Evolutionary conservation across 495 filamentous ascomycete genomes (phyloP), one percentile per base, ranked within the genome.

Genomic region (Daldinia decipiens): DNA sequence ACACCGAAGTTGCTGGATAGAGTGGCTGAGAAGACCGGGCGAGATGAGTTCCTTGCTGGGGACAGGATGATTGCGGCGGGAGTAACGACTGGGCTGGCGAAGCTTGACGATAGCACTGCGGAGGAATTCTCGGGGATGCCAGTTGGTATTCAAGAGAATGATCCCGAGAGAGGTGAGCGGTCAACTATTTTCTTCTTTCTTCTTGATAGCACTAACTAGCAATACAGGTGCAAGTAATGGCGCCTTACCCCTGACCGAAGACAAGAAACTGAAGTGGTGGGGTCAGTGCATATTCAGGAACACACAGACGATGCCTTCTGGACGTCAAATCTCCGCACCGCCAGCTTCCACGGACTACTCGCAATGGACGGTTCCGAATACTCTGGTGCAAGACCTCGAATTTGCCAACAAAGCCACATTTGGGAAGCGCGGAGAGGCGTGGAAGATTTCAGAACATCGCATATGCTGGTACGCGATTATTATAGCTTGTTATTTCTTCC

Each of bases 1-100:
- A 91, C 89, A 1, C 79, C 87, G 9, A 87, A 85, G 51, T 74
- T 91, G 32, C 74, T 91, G n/a, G 87, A 85, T 24, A 78, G 81
- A 55, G 82, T 82, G 59, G 84, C 86, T 15, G 64, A 69, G 19
- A 69, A 55, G n/a, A 81, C 82, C 15, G 76, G 77, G 6, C 78
- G 80, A 52, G 53, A 76, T 11, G 81, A 78, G 9, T 78, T 90
- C 5, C 82, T 83, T 13, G 82, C 82, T 29, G 85, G 80, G 31
- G 79, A 79, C 24, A 78, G 88, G 29, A 87, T 90, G 40, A 59
- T 85, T 9, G 86, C 88, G 24, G 84, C 83, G 15, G 88, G 82
- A 0, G 85, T 87, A n/a, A 82, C 83, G 24, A 84, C 82, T n/a
- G 82, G 81, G 21, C 81, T 84, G 65, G 77, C 72, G 24, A 68